Evolutionary conservation across 2,329 filamentous ascomycete species (phyloP).

Genomic region (Thielaviopsis musarum): DNA sequence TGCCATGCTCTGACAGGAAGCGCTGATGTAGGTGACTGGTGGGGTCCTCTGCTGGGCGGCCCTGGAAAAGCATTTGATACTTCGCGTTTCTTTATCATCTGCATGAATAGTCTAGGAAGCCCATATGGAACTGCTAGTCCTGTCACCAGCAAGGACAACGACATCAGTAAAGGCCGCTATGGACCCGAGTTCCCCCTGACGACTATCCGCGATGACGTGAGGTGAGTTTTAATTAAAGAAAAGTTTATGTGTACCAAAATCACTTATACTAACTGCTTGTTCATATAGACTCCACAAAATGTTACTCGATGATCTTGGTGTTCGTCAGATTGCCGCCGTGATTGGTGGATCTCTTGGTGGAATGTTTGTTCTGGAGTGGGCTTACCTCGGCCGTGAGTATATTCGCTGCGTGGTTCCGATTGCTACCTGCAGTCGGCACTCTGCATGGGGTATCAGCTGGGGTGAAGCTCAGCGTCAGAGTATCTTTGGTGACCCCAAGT

Average conservation of each 20-base stretch:
- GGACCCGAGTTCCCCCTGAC: slow-evolving; percentile 94
- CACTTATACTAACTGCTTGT: background rate
- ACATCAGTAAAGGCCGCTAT: slow-evolving; percentile 57
- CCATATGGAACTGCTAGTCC: slow-evolving; percentile 80
- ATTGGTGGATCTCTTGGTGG: slow-evolving; percentile 75
- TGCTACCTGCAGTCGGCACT: slow-evolving; percentile 69
- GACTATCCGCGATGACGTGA: slow-evolving; percentile 88
- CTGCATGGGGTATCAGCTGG: slow-evolving; percentile 84
- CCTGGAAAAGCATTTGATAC: slow-evolving; percentile 66
- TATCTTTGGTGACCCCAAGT: slow-evolving; percentile 97
- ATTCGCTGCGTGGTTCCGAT: slow-evolving; percentile 69
- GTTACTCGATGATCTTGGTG: slow-evolving; percentile 63
- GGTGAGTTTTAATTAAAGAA: slow-evolving; percentile 37
- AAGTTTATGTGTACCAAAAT: background rate
- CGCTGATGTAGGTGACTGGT: slow-evolving; percentile 75
- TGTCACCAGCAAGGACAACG: slow-evolving; percentile 73
- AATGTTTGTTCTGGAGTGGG: slow-evolving; percentile 84
- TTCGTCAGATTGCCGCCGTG: slow-evolving; percentile 61
- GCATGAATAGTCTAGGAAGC: slow-evolving; percentile 71
- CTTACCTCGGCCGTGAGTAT: slow-evolving; percentile 77
- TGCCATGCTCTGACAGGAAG: slow-evolving; percentile 78
- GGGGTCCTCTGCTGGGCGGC: slow-evolving; percentile 66
- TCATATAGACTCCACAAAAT: slow-evolving; percentile 53
- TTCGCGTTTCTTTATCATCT: slow-evolving; percentile 70
- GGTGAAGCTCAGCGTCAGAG: slow-evolving; percentile 76